These are phyloP conservation scores for Plasmopara halstedii DNA, from an alignment of 352 stramenopile genomes.

Conservation along the genomic window DNA sequence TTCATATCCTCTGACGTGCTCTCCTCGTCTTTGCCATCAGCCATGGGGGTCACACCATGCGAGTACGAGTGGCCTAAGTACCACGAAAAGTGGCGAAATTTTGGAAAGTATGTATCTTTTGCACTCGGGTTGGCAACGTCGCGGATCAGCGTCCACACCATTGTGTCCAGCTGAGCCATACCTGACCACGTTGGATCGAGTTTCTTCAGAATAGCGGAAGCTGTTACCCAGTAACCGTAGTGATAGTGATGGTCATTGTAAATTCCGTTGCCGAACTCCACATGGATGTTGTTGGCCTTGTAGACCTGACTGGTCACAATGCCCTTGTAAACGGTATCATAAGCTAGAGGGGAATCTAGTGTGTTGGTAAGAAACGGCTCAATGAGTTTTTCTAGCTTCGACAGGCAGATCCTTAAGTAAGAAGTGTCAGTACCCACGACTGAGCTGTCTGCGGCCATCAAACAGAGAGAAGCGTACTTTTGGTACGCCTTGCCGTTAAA, in stretches of 20 bases:
- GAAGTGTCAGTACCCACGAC: conserved; percentile 45
- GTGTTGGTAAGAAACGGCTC: conserved; percentile 57
- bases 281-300: conserved; percentile 41
- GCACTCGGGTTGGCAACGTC: conserved; percentile 65
- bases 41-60: conserved; percentile 55
- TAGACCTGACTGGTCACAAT: conserved; percentile 49
- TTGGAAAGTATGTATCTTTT: conserved; percentile 53
- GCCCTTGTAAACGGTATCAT: conserved; percentile 67
- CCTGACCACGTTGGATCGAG: conserved; percentile 51
- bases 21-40: conserved; percentile 71
- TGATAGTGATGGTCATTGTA: conserved; percentile 86
- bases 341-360: conserved; percentile 47
- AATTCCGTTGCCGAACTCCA: conserved; percentile 71
- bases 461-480: conserved; percentile 73
- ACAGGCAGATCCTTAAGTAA: conserved; percentile 40
- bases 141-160: conserved; percentile 60
- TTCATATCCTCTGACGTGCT: conserved; percentile 75
- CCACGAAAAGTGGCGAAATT: conserved; percentile 74
- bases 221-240: conserved; percentile 75
- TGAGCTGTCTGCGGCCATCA: conserved; percentile 50
- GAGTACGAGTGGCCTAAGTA: conserved; percentile 71
- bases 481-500: conserved; percentile 73
- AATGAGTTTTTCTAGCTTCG: conserved; percentile 50
- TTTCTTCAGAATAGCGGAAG: conserved; percentile 58
- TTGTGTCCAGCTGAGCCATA: conserved; percentile 50